phyloP scores from a whole-genome alignment of 441 rosid genomes.

The Jatropha multifida region DNA sequence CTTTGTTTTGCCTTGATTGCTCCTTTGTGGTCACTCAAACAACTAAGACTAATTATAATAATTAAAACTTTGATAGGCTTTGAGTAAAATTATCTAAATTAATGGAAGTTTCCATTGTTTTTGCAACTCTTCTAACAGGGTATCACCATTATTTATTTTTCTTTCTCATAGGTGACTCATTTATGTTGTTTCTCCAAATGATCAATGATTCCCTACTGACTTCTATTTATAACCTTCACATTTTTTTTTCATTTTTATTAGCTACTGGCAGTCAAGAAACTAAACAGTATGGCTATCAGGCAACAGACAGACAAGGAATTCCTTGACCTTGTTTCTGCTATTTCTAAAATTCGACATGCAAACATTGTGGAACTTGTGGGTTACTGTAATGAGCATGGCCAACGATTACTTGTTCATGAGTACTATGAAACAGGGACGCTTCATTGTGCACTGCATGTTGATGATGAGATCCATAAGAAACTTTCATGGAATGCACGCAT shows the following conservation, averaged over 20 bases:
- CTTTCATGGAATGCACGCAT: slow-evolving; percentile 75
- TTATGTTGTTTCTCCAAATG: not conserved
- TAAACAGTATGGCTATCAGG: slow-evolving; percentile 45
- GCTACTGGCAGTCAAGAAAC: slow-evolving; percentile 84
- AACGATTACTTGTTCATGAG: slow-evolving; percentile 63
- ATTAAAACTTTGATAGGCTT: not conserved
- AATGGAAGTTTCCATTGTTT: not conserved
- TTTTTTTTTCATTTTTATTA: slow-evolving; percentile 21
- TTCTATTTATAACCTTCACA: slow-evolving; percentile 1
- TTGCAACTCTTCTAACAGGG: not conserved
- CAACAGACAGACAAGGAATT: slow-evolving; percentile 61
- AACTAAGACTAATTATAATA: not conserved
- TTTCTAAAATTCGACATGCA: slow-evolving; percentile 58
- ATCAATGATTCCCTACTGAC: slow-evolving; percentile 12
- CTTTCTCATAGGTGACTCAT: not conserved
- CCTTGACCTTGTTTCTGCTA: slow-evolving; percentile 46
- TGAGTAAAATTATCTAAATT: not conserved
- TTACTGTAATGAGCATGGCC: slow-evolving; percentile 76
- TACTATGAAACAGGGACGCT: slow-evolving; percentile 65
- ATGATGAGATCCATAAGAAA: slow-evolving; percentile 50
- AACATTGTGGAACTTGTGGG: slow-evolving; percentile 74
- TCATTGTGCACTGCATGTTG: slow-evolving; percentile 64
- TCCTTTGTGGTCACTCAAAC: not conserved
- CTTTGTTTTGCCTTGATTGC: not conserved
- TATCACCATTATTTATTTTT: not conserved